Base-by-base conservation (phyloP, 306 rosid genomes). In the Carpinus viminea region DNA sequence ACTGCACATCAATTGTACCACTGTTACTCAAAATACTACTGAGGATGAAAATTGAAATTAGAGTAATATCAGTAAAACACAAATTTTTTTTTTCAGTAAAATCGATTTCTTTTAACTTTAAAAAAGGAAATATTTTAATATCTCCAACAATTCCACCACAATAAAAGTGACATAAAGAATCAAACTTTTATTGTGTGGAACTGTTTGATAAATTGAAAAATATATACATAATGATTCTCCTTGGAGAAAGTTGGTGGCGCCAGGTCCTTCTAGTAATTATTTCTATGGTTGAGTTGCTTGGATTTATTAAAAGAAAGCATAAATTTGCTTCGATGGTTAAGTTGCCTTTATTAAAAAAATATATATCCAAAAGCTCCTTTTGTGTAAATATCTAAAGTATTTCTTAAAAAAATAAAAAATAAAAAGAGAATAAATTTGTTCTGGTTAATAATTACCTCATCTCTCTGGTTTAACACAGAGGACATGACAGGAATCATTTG, bases 401-500 rank as follows among this genome's bases (percentile, higher is more conserved):
- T 26, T 28, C 13, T 59, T 12, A 4, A 38, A 68, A 41, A 65
- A 68, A 38, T 3, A 3, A 38, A 38, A 3, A 38, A 41, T 0
- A 66, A 38, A 41, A 18, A 45, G 34, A 72, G 69, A 68, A 38
- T 11, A 56, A 72, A 15, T 56, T 62, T 36, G 51, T 46, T 51
- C 13, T 12, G 26, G n/a, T 57, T 34, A 57, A 41, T 56, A 12
- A 38, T 71, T 78, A 91, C 99, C 94, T 96, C 98, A 12, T 85
- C 81, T 81, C 76, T 91, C 12, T 83, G 81, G 51, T 68, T 79
- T 74, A 96, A 72, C 78, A 88, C 96, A 47, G 98, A 96, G 62
- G 87, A 69, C 48, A 96, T 26, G 36, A 96, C 99, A 43, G 98
- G 88, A 62, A 86, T 21, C 45, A 93, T 86, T 81, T 93, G 96